phyloP scores from a whole-genome alignment of 2,329 filamentous ascomycete genomes.

The Tolypocladium inflatum region DNA sequence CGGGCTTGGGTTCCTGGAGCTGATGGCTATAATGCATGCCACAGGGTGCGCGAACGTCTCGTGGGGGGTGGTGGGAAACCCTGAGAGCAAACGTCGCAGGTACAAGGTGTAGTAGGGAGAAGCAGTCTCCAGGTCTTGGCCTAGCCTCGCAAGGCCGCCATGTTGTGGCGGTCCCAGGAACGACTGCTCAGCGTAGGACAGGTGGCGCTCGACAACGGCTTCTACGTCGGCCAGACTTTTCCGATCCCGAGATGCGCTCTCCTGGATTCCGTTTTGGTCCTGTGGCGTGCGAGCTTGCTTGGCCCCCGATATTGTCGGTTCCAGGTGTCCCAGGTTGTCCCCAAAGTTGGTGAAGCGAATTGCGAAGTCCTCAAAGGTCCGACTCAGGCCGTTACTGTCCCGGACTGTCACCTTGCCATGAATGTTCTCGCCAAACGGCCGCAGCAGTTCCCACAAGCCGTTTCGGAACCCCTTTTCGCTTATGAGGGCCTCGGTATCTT shows the following conservation, averaged over 20 bases:
- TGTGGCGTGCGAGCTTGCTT: conserved; percentile 29
- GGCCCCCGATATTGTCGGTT: conserved; percentile 22
- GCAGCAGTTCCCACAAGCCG: conserved; percentile 74
- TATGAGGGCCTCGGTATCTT: conserved; percentile 73
- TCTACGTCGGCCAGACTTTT: conserved; percentile 57
- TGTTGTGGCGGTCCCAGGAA: conserved; percentile 27
- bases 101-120: conserved; percentile 83
- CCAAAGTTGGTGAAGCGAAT: conserved; percentile 74
- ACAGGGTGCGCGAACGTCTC: conserved; percentile 95
- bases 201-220: conserved; percentile 67
- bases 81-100: conserved; percentile 72
- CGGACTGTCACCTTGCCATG: conserved; percentile 82
- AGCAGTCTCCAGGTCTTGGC: conserved; percentile 39
- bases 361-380: conserved; percentile 80
- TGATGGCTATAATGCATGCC: conserved; percentile 89
- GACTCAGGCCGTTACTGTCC: conserved; percentile 79
- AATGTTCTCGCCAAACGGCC: conserved; percentile 84
- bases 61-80: conserved; percentile 67
- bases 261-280: conserved; percentile 14
- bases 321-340: conserved; percentile 42
- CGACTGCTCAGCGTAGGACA: conserved; percentile 63
- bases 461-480: conserved; percentile 74
- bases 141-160: conserved; percentile 28
- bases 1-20: conserved; percentile 72
- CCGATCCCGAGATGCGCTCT: conserved; percentile 19